Percentiles rank a stretch among this genome's conserved stretches.
phyloP scores from a whole-genome alignment of 345 rosid genomes.

The Eucalyptus pauciflora region DNA sequence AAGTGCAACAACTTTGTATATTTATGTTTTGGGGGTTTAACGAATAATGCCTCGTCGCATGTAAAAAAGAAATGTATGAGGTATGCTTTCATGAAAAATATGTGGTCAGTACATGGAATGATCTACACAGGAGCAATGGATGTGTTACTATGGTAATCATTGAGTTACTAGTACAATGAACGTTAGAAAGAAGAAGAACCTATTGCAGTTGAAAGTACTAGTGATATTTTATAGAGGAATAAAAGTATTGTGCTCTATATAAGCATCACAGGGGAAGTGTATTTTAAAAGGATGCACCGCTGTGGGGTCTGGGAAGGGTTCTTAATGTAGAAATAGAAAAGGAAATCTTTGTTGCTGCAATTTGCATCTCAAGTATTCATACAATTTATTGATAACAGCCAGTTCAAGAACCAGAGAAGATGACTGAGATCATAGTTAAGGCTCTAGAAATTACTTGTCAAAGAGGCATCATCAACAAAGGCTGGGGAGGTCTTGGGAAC shows the following conservation, averaged over 20 bases:
- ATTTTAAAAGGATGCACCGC: not conserved
- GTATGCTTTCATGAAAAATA: not conserved
- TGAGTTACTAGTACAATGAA: not conserved
- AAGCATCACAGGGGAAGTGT: not conserved
- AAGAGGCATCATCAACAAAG: constrained; percentile 65
- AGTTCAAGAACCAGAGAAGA: constrained; percentile 45
- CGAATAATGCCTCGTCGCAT: not conserved
- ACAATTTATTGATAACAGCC: constrained; percentile 23
- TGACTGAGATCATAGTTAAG: constrained; percentile 45
- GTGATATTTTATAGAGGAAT: not conserved
- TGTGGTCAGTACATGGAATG: not conserved
- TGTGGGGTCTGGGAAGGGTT: not conserved
- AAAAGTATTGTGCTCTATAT: not conserved
- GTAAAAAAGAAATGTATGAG: not conserved
- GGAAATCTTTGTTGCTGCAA: not conserved
- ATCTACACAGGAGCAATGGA: not conserved
- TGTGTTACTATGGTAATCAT: not conserved
- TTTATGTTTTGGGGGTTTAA: not conserved
- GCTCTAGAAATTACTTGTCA: constrained; percentile 44
- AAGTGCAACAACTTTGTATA: not conserved
- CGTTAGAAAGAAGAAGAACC: not conserved
- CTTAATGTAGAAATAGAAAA: not conserved
- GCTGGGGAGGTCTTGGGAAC: constrained; percentile 73
- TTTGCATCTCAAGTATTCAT: not conserved
- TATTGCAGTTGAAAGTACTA: not conserved